Evolutionary conservation across 108 stramenopile species (phyloP).

Genomic region (Discostella stelligeroides): DNA sequence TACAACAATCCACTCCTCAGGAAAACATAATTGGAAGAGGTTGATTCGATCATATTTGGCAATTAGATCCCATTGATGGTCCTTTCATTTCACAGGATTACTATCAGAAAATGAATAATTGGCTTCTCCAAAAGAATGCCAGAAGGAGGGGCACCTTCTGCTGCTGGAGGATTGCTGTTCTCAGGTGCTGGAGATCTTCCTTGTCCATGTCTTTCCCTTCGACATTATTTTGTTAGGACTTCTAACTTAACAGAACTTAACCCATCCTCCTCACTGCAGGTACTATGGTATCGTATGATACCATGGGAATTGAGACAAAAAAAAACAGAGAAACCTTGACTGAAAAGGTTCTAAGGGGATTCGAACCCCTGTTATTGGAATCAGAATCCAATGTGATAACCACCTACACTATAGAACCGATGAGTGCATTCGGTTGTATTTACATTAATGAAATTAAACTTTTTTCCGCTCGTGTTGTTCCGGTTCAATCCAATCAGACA

Average conservation of each 20-base stretch:
- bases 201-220: not conserved
- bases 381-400: constrained; percentile 55
- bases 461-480: no score
- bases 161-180: not conserved
- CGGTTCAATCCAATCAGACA: no score
- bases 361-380: constrained; percentile 52
- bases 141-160: not conserved
- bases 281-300: no score
- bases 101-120: not conserved
- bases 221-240: no score
- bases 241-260: no score
- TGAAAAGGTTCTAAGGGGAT: no score
- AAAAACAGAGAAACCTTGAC: no score
- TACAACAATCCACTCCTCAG: not conserved
- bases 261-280: no score
- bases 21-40: not conserved
- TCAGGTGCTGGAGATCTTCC: constrained; percentile 2
- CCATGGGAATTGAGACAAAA: no score
- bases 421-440: no score
- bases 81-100: constrained; percentile 3
- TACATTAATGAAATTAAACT: no score
- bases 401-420: constrained; percentile 39
- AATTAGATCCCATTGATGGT: not conserved
- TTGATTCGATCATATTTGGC: constrained; percentile 5
- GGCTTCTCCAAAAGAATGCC: constrained; percentile 1